phyloP scores from a whole-genome alignment of 192 early-diverging fungal species.

The Entomortierella chlamydospora region DNA sequence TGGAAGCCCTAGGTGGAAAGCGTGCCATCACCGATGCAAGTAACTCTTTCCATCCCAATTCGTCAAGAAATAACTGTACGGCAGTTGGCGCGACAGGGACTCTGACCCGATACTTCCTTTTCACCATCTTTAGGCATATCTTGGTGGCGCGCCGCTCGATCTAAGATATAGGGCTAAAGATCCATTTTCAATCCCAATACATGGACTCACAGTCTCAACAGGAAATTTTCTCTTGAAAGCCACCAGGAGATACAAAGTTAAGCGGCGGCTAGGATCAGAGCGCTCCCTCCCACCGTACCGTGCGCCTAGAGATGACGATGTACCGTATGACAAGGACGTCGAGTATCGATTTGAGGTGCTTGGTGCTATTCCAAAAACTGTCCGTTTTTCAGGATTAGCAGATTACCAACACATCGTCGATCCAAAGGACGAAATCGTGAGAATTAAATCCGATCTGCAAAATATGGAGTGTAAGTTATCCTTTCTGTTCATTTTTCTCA shows the following conservation, averaged over 20 bases:
- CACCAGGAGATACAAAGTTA: constrained; percentile 45
- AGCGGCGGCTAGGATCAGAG: constrained; percentile 27
- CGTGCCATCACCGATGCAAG: constrained; percentile 39
- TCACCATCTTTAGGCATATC: constrained; percentile 25
- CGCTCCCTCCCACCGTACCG: constrained; percentile 22
- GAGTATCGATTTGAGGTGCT: constrained; percentile 26
- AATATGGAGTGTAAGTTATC: constrained; percentile 44
- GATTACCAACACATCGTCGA: constrained; percentile 49
- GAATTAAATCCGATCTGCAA: constrained; percentile 31
- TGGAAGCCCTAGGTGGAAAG: constrained; percentile 37
- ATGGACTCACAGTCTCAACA: constrained; percentile 30
- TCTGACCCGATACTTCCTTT: too few species aligned
- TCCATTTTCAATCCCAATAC: constrained; percentile 44
- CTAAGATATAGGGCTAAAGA: constrained; percentile 28
- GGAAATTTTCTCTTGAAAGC: constrained; percentile 36
- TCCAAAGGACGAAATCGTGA: constrained; percentile 29
- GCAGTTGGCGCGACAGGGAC: too few species aligned
- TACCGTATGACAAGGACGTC: constrained; percentile 31
- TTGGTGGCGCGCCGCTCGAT: constrained; percentile 38
- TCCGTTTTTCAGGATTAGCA: constrained; percentile 35
- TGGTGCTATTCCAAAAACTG: constrained; percentile 30
- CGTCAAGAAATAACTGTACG: too few species aligned
- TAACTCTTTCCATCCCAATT: background rate
- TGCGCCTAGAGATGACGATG: constrained; percentile 35
- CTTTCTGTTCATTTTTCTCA: background rate